Conservation (phyloP, 2,329 filamentous ascomycete genomes). For the Phialocephala sp. region DNA sequence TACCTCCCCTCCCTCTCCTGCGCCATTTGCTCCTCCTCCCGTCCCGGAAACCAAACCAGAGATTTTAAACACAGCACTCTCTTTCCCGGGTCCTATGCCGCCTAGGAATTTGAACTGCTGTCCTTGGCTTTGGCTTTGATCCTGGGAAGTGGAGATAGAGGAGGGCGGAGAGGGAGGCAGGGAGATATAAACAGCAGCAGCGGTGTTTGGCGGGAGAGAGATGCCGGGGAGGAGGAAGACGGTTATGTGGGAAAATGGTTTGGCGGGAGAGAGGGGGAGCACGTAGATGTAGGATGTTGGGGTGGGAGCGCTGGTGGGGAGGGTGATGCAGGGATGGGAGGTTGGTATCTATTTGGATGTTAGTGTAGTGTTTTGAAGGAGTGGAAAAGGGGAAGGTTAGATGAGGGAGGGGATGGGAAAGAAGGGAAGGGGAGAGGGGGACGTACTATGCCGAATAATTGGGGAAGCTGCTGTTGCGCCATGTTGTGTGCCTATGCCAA, state of each 20-base stretch:
- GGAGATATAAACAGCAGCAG: conserved; percentile 89
- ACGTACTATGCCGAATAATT: conserved; percentile 40
- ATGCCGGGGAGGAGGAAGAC: conserved; percentile 85
- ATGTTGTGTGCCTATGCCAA: neutral
- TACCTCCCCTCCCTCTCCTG: conserved; percentile 40
- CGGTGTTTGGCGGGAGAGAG: conserved; percentile 73
- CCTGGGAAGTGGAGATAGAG: too few relatives aligned
- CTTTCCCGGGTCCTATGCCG: conserved; percentile 87
- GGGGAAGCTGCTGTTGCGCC: conserved; percentile 28
- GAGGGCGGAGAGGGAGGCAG: conserved; percentile 48
- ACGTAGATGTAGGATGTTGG: conserved; percentile 62
- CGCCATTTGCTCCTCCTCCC: conserved; percentile 48
- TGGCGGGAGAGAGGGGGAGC: conserved; percentile 50
- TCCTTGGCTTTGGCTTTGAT: neutral
- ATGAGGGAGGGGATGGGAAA: neutral
- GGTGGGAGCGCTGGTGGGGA: conserved; percentile 58
- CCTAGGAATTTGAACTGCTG: conserved; percentile 79
- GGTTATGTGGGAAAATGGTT: conserved; percentile 78
- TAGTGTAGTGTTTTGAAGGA: neutral
- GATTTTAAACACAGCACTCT: conserved; percentile 89
- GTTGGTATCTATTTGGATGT: conserved; percentile 55
- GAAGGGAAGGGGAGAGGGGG: too few relatives aligned
- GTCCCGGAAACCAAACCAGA: conserved; percentile 40
- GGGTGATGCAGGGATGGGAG: conserved; percentile 61
- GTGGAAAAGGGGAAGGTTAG: neutral